These are phyloP conservation scores for Gossypium sturtianum DNA, from an alignment of 345 rosid genomes.

Conservation along the genomic window DNA sequence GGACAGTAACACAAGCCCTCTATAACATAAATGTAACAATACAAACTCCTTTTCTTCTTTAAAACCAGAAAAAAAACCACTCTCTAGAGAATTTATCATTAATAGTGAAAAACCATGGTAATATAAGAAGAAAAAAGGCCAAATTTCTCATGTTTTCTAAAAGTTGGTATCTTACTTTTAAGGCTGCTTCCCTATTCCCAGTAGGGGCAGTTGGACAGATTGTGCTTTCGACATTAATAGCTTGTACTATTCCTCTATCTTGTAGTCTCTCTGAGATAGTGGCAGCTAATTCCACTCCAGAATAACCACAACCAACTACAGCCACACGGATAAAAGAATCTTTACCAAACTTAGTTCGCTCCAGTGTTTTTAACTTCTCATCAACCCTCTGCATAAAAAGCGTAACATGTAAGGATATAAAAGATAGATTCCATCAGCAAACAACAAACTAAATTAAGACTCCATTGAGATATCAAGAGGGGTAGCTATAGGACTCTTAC, in stretches of 20 bases:
- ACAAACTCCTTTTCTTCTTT: neutral
- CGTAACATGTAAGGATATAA: slow-evolving; percentile 3
- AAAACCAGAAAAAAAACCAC: neutral
- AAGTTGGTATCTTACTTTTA: slow-evolving; percentile 43
- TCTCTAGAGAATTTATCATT: neutral
- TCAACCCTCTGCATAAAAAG: slow-evolving; percentile 58
- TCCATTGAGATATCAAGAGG: neutral
- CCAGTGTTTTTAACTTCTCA: slow-evolving; percentile 51
- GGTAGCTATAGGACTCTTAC: slow-evolving; percentile 36
- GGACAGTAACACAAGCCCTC: neutral
- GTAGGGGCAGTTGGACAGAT: slow-evolving; percentile 77
- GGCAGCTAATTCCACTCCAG: slow-evolving; percentile 96
- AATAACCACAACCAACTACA: slow-evolving; percentile 92
- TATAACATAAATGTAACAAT: neutral
- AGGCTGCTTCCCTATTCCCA: slow-evolving; percentile 87
- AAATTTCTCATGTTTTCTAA: neutral
- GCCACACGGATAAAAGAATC: slow-evolving; percentile 50
- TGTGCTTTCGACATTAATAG: slow-evolving; percentile 63
- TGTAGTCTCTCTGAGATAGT: slow-evolving; percentile 82
- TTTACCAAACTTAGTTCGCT: slow-evolving; percentile 62
- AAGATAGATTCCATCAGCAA: neutral
- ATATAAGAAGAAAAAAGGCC: neutral
- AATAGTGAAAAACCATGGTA: neutral
- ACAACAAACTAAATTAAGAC: neutral
- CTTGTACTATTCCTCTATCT: slow-evolving; percentile 70